phyloP scores from a whole-genome alignment of 306 rosid species.

The Mimosa pudica region DNA sequence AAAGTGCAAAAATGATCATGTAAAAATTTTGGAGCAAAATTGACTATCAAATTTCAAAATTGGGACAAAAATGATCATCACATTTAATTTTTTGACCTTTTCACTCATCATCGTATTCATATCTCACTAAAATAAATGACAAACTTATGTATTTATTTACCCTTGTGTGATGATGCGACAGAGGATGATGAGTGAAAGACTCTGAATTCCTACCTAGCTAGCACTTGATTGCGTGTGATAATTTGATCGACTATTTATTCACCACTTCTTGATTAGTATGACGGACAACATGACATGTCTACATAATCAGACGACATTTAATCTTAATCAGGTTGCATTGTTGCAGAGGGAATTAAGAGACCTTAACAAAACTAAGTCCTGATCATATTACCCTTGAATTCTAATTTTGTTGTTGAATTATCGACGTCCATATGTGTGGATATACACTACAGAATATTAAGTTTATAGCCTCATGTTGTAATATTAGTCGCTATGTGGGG shows the following conservation, averaged over 20 bases:
- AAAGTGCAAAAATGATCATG: too few species aligned
- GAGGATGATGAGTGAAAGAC: too few species aligned
- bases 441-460: background rate
- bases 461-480: constrained; percentile 53
- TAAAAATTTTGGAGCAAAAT: background rate
- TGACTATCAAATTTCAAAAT: too few species aligned
- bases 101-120: too few species aligned
- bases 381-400: constrained; percentile 21
- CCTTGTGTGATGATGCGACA: background rate
- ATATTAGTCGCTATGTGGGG: too few species aligned
- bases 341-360: constrained; percentile 75
- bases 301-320: constrained; percentile 83
- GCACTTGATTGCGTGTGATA: background rate
- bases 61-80: too few species aligned
- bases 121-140: too few species aligned
- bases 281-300: constrained; percentile 95
- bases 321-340: constrained; percentile 94
- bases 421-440: background rate
- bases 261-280: constrained; percentile 72
- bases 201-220: background rate
- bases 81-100: too few species aligned
- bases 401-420: constrained; percentile 14
- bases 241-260: background rate
- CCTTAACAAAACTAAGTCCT: too few species aligned
- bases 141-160: background rate